Evolutionary conservation across 768 basidiomycete genomes (phyloP).

Genomic region (Tephrocybe rancida): DNA sequence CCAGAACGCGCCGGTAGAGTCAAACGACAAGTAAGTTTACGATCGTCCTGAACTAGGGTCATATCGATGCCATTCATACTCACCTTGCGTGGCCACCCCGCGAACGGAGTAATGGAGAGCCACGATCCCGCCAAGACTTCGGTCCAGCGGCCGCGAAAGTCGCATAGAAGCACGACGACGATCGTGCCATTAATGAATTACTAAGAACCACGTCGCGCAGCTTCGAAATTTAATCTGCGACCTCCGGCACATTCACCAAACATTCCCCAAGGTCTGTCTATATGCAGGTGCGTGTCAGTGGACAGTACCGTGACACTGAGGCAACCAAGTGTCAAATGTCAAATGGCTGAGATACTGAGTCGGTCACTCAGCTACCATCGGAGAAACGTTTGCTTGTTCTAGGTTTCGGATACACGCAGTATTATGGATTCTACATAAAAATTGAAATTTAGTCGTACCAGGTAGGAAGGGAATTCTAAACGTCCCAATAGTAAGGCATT

Average conservation of each 20-base stretch:
- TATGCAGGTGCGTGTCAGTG: neutral
- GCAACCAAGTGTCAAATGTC: too few species aligned
- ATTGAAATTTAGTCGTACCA: neutral
- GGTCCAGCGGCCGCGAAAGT: neutral
- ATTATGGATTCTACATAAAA: neutral
- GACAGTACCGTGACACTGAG: too few species aligned
- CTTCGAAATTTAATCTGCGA: too few species aligned
- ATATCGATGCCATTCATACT: constrained; percentile 5
- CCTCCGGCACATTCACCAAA: too few species aligned
- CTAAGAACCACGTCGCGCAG: neutral
- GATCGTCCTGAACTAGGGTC: neutral
- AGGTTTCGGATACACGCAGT: neutral
- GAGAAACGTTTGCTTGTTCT: neutral
- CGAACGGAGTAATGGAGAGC: neutral
- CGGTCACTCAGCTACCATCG: neutral
- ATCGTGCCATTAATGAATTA: neutral
- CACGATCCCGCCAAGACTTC: neutral
- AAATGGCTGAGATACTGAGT: too few species aligned
- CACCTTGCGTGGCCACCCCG: neutral
- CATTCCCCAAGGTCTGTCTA: neutral
- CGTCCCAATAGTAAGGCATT: neutral
- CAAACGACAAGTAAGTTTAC: neutral
- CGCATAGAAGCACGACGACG: constrained; percentile 4
- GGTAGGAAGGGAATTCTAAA: neutral
- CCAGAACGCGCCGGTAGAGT: too few species aligned